Evolutionary conservation across 2,329 filamentous ascomycete genomes (phyloP).

Genomic region (Fusarium sp.): DNA sequence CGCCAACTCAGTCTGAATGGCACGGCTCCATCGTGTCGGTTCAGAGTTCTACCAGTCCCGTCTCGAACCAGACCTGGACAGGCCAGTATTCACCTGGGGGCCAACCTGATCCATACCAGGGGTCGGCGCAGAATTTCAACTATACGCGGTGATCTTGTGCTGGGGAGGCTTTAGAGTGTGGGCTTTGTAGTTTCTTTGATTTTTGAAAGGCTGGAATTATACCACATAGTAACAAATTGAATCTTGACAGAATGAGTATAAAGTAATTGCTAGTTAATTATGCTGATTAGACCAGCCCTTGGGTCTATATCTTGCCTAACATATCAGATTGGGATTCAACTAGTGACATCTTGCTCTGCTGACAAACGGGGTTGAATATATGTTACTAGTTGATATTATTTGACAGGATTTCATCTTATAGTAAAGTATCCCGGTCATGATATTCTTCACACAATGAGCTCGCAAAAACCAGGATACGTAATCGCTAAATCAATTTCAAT

Average conservation of each 20-base stretch:
- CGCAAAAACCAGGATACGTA: neutral
- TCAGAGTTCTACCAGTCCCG: constrained; percentile 13
- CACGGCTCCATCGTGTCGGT: constrained; percentile 8
- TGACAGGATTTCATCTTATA: too few relatives aligned
- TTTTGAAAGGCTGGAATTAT: neutral
- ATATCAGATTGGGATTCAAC: too few relatives aligned
- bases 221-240: neutral
- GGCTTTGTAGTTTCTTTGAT: neutral
- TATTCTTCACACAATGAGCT: neutral
- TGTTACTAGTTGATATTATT: too few relatives aligned
- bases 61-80: constrained; percentile 15
- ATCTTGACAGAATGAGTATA: too few relatives aligned
- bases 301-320: too few relatives aligned
- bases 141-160: neutral
- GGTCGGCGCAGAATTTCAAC: constrained; percentile 1
- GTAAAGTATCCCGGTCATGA: too few relatives aligned
- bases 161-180: neutral
- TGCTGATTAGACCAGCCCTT: too few relatives aligned
- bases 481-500: constrained; percentile 25
- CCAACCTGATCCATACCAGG: neutral
- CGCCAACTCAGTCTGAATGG: constrained; percentile 24
- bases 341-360: too few relatives aligned
- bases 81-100: constrained; percentile 1
- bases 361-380: too few relatives aligned
- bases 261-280: too few relatives aligned